Conservation (phyloP, 768 basidiomycete species). For the Trametes gibbosa region DNA sequence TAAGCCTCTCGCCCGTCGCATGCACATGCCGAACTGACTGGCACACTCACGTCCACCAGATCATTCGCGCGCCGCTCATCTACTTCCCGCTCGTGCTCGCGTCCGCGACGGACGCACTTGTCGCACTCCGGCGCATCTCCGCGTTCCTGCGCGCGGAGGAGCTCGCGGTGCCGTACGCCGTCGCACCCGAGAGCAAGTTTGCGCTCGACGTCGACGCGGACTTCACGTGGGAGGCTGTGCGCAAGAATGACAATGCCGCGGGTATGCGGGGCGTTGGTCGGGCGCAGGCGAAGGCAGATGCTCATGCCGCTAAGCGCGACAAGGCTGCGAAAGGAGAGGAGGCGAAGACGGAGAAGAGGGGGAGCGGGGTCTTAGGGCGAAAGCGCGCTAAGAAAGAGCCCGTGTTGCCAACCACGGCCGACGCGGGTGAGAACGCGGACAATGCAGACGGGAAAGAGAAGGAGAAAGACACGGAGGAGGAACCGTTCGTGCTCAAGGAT, state of each 20-base stretch:
- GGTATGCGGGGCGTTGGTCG: constrained; percentile 9
- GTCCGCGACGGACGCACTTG: constrained; percentile 66
- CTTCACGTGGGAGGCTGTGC: constrained; percentile 83
- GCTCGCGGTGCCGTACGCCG: constrained; percentile 53
- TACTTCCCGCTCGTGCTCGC: constrained; percentile 55
- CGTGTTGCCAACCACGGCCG: constrained; percentile 9
- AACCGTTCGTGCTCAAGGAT: constrained; percentile 61
- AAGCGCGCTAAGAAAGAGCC: constrained; percentile 14
- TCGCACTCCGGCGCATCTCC: constrained; percentile 73
- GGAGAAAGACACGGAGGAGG: constrained; percentile 30
- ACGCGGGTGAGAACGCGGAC: constrained; percentile 5
- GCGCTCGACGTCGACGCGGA: constrained; percentile 67
- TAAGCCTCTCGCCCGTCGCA: constrained; percentile 38
- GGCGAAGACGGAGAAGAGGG: constrained; percentile 19
- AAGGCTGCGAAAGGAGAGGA: too few relatives aligned
- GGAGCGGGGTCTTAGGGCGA: not conserved
- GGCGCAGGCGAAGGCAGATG: not conserved
- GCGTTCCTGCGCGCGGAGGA: constrained; percentile 85
- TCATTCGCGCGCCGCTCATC: constrained; percentile 57
- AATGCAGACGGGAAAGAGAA: constrained; percentile 14
- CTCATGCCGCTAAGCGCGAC: too few relatives aligned
- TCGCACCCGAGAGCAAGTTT: constrained; percentile 50
- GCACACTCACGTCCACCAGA: constrained; percentile 32
- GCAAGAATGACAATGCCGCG: constrained; percentile 20
- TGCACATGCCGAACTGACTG: not conserved